Percentiles rank a stretch among this genome's conserved stretches.
These are phyloP conservation scores for Torulaspora globosa DNA, from an alignment of 1,139 yeast species.

Conservation along the genomic window DNA sequence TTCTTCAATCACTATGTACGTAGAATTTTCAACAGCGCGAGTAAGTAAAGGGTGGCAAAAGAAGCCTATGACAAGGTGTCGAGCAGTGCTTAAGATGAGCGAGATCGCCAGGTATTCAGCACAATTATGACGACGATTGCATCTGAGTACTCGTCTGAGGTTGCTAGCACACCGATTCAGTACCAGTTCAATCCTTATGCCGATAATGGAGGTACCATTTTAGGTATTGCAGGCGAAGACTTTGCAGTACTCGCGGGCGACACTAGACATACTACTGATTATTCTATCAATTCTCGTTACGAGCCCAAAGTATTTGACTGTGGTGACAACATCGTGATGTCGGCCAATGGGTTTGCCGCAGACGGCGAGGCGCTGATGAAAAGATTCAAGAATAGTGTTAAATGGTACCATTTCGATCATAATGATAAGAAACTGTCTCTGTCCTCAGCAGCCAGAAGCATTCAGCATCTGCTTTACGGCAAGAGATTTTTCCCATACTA, in stretches of 20 bases:
- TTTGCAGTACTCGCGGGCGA: constrained; percentile 97
- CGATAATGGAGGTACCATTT: constrained; percentile 95
- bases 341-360: constrained; percentile 96
- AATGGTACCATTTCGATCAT: constrained; percentile 93
- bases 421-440: constrained; percentile 61
- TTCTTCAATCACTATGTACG: not conserved
- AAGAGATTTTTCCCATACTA: constrained; percentile 96
- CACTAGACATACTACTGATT: constrained; percentile 93
- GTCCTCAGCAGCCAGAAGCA: constrained; percentile 79
- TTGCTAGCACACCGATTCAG: constrained; percentile 66
- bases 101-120: not conserved
- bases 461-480: constrained; percentile 86
- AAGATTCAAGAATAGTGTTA: constrained; percentile 68
- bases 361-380: constrained; percentile 86
- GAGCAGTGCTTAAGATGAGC: not conserved
- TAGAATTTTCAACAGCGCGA: not conserved
- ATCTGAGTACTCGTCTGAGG: constrained; percentile 57
- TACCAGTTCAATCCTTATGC: constrained; percentile 94
- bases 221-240: constrained; percentile 97
- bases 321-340: constrained; percentile 82
- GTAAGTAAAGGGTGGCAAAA: constrained; percentile 11
- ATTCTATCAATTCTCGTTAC: constrained; percentile 86
- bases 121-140: constrained; percentile 44
- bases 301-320: constrained; percentile 87
- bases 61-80: not conserved